Conservation (phyloP, 345 rosid species). For the Eucalyptus victrix region DNA sequence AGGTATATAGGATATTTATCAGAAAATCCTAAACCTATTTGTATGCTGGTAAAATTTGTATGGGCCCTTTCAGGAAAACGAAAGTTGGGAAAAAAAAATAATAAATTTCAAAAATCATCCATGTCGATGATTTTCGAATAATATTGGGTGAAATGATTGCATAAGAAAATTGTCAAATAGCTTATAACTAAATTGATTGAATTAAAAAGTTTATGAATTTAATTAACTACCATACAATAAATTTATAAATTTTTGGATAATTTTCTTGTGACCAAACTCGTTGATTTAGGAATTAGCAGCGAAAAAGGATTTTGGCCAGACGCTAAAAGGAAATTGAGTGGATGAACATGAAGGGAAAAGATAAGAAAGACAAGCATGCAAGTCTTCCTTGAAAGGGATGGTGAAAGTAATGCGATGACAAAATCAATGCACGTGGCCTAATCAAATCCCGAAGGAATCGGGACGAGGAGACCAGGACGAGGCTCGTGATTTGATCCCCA, state of each 20-base stretch:
- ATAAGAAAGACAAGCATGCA: neutral
- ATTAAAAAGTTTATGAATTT: neutral
- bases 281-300: neutral
- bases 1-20: neutral
- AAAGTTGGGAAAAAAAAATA: neutral
- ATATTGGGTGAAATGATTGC: neutral
- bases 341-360: neutral
- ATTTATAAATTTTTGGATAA: neutral
- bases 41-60: accelerated
- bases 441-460: neutral
- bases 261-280: neutral
- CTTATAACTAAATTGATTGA: neutral
- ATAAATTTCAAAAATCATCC: neutral
- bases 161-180: neutral
- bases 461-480: neutral
- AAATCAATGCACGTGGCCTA: neutral
- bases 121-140: accelerated
- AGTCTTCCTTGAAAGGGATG: neutral
- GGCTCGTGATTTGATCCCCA: neutral
- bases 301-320: neutral
- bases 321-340: neutral
- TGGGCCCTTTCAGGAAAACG: accelerated
- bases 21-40: neutral
- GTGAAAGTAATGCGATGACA: neutral
- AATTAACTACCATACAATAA: accelerated